These are phyloP conservation scores for Lathyrus sativus DNA, from an alignment of 306 rosid species.

Conservation along the genomic window DNA sequence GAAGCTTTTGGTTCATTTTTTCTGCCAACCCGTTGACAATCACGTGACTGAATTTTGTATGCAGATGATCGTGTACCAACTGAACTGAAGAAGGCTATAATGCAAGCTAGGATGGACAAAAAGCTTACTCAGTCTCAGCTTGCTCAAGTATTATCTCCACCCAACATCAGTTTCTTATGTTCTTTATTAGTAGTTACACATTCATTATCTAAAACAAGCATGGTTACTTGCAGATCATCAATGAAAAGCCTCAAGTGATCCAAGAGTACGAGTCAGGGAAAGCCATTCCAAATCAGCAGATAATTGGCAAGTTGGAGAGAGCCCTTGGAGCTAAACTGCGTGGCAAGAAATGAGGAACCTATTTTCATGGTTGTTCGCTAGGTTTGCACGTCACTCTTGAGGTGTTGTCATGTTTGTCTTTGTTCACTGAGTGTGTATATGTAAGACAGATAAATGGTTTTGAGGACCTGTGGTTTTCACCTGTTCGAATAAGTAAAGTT, in stretches of 20 bases:
- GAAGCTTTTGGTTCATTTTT: not conserved
- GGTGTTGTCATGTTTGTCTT: constrained; percentile 17
- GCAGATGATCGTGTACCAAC: constrained; percentile 52
- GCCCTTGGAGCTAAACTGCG: constrained; percentile 79
- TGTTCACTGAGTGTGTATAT: constrained; percentile 25
- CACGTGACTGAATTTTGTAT: constrained; percentile 19
- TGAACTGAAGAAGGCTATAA: constrained; percentile 47
- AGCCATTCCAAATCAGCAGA: constrained; percentile 88
- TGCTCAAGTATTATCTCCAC: constrained; percentile 35
- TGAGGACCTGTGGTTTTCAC: constrained; percentile 30
- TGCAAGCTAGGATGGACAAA: constrained; percentile 48
- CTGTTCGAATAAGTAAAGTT: constrained; percentile 31
- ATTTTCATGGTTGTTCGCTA: constrained; percentile 9
- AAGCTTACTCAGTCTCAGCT: constrained; percentile 46
- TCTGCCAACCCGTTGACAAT: not conserved
- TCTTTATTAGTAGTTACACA: not conserved
- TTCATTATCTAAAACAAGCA: not conserved
- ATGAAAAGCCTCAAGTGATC: constrained; percentile 90
- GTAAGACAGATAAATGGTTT: constrained; percentile 27
- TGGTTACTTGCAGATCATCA: constrained; percentile 56
- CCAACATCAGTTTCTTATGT: constrained; percentile 3
- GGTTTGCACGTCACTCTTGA: constrained; percentile 18
- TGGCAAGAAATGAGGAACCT: constrained; percentile 57
- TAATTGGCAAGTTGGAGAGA: constrained; percentile 78
- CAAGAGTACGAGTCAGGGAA: constrained; percentile 89